phyloP scores from a whole-genome alignment of 108 stramenopile genomes.

The Nitzschia sp. region DNA sequence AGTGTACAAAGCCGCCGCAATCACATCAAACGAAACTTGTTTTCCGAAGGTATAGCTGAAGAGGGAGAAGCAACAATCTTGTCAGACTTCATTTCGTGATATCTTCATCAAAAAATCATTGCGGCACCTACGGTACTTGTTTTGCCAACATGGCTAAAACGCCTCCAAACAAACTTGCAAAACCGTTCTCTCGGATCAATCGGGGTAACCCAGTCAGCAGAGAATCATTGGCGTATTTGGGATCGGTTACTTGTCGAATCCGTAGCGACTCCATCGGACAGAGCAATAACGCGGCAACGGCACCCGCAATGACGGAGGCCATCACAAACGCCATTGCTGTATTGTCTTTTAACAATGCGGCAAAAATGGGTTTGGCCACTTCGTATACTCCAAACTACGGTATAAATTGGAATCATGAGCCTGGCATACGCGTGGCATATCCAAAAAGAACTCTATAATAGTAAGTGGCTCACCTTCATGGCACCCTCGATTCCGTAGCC shows the following conservation, averaged over 20 bases:
- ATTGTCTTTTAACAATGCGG: slow-evolving; percentile 43
- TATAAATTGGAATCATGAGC: neutral
- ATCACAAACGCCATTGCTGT: slow-evolving; percentile 64
- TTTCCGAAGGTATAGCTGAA: slow-evolving; percentile 90
- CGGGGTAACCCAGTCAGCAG: slow-evolving; percentile 64
- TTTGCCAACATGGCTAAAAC: slow-evolving; percentile 93
- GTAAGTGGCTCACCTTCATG: slow-evolving; percentile 16
- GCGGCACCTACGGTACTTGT: slow-evolving; percentile 80
- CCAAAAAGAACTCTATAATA: neutral
- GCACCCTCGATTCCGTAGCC: slow-evolving; percentile 94
- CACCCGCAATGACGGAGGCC: slow-evolving; percentile 88
- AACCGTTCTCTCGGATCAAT: slow-evolving; percentile 70
- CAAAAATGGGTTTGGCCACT: slow-evolving; percentile 78
- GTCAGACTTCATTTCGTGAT: too few relatives aligned
- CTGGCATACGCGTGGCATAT: neutral
- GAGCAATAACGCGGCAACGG: slow-evolving; percentile 87
- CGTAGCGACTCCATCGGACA: slow-evolving; percentile 91
- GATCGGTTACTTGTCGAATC: slow-evolving; percentile 92
- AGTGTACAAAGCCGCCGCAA: slow-evolving; percentile 68
- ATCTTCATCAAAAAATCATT: too few relatives aligned
- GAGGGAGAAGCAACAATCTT: neutral
- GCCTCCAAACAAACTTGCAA: slow-evolving; percentile 73
- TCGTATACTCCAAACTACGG: slow-evolving; percentile 91
- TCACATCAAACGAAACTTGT: slow-evolving; percentile 89
- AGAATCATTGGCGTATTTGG: slow-evolving; percentile 63